Evolutionary conservation across 768 basidiomycete genomes (phyloP), one percentile per base, ranked within the genome.

Genomic region (Hirschioporus abietinus): DNA sequence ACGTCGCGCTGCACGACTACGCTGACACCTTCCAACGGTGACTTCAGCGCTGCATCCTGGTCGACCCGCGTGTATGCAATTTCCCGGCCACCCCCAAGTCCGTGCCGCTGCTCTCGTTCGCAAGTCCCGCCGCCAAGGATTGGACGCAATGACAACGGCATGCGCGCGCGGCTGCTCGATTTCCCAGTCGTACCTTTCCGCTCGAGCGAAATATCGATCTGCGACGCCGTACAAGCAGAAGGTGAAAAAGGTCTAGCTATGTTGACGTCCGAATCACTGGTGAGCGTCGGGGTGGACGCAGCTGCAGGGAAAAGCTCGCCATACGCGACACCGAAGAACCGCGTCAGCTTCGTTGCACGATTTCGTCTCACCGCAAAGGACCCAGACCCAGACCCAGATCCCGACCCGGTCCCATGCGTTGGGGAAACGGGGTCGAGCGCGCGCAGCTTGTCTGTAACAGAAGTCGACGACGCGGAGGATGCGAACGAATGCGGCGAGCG

Each of bases 311-410:
- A 73, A 30, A 87, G 76, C 68, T 84, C 82, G 64, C 81, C 75
- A 69, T 80, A 81, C 27, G 75, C 78, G 35, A 86, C 85, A 17
- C 86, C 85, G 72, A 87, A 87, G 74, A 88, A 86, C 59, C 80
- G 81, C 26, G 83, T 78, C 58, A 88, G 74, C 72, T 87, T 88
- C 66, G 80, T 81, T n/a, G 81, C 81, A 34, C 84, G 81, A 8
- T 79, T 73, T n/a, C 81, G 75, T 52, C 81, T 78, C 67, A 70
- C 71, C 27, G 70, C 72, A 70, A 78, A 76, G 36, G 69, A 60
- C n/a, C 36, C 23, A 30, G 30, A n/a, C n/a, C n/a, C 30, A 30
- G n/a, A 36, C 35, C 42, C 42, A 52, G 42, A 52, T 52, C 42
- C 42, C 12, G 42, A 1, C 42, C 42, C 42, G 42, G 20, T 3